Evolutionary conservation across 148 eudicot genomes (phyloP), one percentile per base, ranked within the genome.

Genomic region (Fagopyrum homotropicum): DNA sequence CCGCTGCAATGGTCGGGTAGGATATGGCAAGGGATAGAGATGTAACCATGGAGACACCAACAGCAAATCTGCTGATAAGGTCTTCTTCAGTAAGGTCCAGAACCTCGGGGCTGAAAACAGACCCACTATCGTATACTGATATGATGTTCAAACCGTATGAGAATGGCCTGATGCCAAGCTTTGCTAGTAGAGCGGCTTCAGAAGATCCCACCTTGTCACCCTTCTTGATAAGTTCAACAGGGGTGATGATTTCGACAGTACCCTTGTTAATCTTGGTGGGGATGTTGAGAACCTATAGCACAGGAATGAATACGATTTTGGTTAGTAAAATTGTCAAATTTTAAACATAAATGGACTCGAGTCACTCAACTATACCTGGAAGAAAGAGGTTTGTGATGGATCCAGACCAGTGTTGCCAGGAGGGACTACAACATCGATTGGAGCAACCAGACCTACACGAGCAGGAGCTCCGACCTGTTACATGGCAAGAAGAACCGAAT

Each of bases 231-330:
- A 35, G 40, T 35, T 35, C 40, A 35, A 35, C 40, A 35, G 40
- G 40, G 40, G 40, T 35, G 5, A 84, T 73, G 71, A 88, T 88
- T 74, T 88, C 91, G 0, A 88, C 91, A 2, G 91, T 82, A 0
- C 91, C 91, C 72, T 88, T 88, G 91, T 88, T 88, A 61, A 88
- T 88, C 80, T 87, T 85, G 14, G 90, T 87, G 2, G 90, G 88
- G 14, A 87, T 87, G 81, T 87, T 85, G 22, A 86, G 81, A 52
- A 70, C 83, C 89, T 85, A 35, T 35, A 35, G 40, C 26, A 22
- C 26, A 22, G 26, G 26, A 22, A 22, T 22, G 26, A 22, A 22
- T 22, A 22, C 40, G 63, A 4, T 30, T 26, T 51, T 19, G 11
- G 15, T 26, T 9, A 55, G 45, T 17, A 43, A 73, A 17, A 0